Percentiles rank a stretch among this genome's conserved stretches.
These are phyloP conservation scores for Verticillium zaregamsianum DNA, from an alignment of 2,329 filamentous ascomycete species.

Conservation along the genomic window DNA sequence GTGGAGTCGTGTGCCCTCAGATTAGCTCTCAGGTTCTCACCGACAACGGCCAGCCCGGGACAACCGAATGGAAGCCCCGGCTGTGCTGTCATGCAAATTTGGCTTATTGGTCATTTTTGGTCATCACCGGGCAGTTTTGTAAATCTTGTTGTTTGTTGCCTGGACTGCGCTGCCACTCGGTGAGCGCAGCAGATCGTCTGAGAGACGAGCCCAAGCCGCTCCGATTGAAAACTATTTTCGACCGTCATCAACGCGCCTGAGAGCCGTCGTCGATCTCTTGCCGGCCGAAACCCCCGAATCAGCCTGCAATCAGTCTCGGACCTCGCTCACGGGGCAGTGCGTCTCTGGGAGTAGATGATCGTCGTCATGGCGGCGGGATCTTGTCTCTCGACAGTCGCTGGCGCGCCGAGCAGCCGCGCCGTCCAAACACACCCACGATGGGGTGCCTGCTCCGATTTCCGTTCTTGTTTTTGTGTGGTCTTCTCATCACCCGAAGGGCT, in stretches of 20 bases:
- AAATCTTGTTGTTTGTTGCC: constrained; percentile 9
- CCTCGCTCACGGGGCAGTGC: constrained; percentile 4
- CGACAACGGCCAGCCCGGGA: constrained; percentile 22
- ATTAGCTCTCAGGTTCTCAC: constrained; percentile 39
- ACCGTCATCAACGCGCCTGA: constrained; percentile 12
- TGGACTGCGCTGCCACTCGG: constrained; percentile 6
- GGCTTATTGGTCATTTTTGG: constrained; percentile 31
- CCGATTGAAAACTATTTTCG: constrained; percentile 36
- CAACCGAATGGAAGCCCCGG: constrained; percentile 10
- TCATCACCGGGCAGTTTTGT: constrained; percentile 28
- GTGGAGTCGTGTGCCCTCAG: constrained; percentile 25
- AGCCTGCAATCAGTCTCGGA: neutral
- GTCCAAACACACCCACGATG: neutral
- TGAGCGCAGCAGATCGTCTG: constrained; percentile 2
- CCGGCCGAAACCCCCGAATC: constrained; percentile 7
- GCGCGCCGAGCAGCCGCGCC: constrained; percentile 18
- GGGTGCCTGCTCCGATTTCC: constrained; percentile 28
- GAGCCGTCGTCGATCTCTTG: neutral
- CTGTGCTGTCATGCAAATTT: constrained; percentile 35
- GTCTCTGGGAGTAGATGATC: neutral
- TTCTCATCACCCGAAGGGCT: constrained; percentile 11
- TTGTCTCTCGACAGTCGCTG: neutral
- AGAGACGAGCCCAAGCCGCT: constrained; percentile 15
- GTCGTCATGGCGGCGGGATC: neutral
- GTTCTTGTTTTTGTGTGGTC: constrained; percentile 21